Evolutionary conservation across 169 alveolate genomes (phyloP).

Genomic region (Cryptosporidium bovis): DNA sequence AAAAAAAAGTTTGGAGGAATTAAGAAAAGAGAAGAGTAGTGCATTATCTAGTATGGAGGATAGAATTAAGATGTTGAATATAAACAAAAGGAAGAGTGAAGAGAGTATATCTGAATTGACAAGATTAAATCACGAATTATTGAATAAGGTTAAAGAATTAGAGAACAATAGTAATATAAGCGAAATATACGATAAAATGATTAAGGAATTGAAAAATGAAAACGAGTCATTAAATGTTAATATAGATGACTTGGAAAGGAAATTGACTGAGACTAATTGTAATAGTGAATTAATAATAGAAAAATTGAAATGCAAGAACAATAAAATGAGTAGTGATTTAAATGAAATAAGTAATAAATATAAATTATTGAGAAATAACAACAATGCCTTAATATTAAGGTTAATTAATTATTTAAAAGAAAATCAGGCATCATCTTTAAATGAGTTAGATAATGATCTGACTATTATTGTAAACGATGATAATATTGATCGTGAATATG

Average conservation of each 20-base stretch:
- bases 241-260: not conserved
- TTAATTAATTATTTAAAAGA: not conserved
- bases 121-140: constrained; percentile 20
- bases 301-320: not conserved
- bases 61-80: constrained; percentile 69
- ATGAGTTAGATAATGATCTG: not conserved
- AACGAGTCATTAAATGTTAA: not conserved
- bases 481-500: not conserved
- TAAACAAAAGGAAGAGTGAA: constrained; percentile 44
- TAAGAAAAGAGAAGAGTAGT: constrained; percentile 24
- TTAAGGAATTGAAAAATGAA: not conserved
- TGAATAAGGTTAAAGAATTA: constrained; percentile 16
- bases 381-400: not conserved
- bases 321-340: not conserved
- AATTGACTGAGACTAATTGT: not conserved
- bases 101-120: constrained; percentile 40
- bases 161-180: not conserved
- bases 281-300: not conserved
- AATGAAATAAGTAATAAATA: constrained; percentile 1
- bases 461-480: constrained; percentile 1
- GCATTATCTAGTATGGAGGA: constrained; percentile 16
- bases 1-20: constrained; percentile 2
- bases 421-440: not conserved
- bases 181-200: not conserved
- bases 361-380: not conserved